Percentiles rank a stretch among this genome's conserved stretches.
These are phyloP conservation scores for Salix brachista DNA, from an alignment of 345 rosid species.

Conservation along the genomic window DNA sequence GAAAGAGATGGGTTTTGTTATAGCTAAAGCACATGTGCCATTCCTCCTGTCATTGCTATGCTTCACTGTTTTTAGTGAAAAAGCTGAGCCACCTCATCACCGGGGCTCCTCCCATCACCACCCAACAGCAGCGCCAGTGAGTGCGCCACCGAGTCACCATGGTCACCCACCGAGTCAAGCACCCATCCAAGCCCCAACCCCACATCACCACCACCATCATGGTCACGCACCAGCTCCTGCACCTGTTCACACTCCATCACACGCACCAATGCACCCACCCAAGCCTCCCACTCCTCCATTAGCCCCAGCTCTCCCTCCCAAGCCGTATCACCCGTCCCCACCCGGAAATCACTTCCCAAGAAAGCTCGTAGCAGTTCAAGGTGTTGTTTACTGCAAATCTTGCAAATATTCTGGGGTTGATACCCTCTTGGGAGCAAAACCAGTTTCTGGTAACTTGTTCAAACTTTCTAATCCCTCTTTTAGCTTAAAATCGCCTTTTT, in stretches of 20 bases:
- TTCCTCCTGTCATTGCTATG: slow-evolving; percentile 26
- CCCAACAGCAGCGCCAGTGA: slow-evolving; percentile 28
- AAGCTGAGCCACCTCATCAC: slow-evolving; percentile 21
- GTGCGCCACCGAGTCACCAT: slow-evolving; percentile 30
- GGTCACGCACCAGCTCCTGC: slow-evolving; percentile 17
- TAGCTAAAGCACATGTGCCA: slow-evolving; percentile 31
- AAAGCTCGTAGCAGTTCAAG: slow-evolving; percentile 65
- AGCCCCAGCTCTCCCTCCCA: background rate
- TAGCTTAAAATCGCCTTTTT: background rate
- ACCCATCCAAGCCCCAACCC: slow-evolving; percentile 8
- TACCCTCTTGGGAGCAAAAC: slow-evolving; percentile 61
- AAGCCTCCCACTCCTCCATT: slow-evolving; percentile 8
- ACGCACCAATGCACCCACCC: slow-evolving; percentile 33
- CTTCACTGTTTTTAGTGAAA: slow-evolving; percentile 37
- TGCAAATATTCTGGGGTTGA: slow-evolving; percentile 63
- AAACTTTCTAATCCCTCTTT: background rate
- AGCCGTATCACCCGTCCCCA: slow-evolving; percentile 23
- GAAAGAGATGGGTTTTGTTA: slow-evolving; percentile 21
- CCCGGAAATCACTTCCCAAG: slow-evolving; percentile 33
- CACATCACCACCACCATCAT: slow-evolving; percentile 14
- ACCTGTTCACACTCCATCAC: slow-evolving; percentile 12
- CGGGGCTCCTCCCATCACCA: slow-evolving; percentile 16
- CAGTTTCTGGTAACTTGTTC: slow-evolving; percentile 46
- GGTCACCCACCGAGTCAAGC: slow-evolving; percentile 21
- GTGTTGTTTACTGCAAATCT: slow-evolving; percentile 78